Base-by-base conservation (phyloP, 306 rosid species). In the Macrotyloma uniflorum region DNA sequence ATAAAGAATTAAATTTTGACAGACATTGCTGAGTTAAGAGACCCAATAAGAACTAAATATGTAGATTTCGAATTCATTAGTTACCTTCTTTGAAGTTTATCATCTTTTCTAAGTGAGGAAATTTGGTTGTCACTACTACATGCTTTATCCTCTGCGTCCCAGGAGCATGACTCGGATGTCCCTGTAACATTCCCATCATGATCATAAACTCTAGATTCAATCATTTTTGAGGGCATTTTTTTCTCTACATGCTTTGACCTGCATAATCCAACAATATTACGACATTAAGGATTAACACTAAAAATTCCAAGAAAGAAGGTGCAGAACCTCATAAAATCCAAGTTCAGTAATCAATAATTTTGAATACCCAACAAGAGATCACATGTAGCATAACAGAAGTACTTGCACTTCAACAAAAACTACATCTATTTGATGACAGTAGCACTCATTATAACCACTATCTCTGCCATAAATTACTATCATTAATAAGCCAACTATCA, bases 151-250 rank as follows among this genome's bases (percentile, higher is more conserved):
- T 89, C 94, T 46, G 93, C 90, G 74, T 79, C 91, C 90, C 86
- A 87, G 6, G 98, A 93, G 70, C 87, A 72, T 72, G 97, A 91
- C 78, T 91, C 98, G 28, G 98, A 90, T 49, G 97, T 82, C 76
- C 83, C 83, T 30, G 85, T 80, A 53, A 83, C 83, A 87, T 87
- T 79, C 72, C 76, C 93, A 76, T 81, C 90, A 18, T 38, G 83
- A 70, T 83, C 89, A 66, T 50, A 61, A 67, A 83, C 81, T 81
- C 85, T 86, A 74, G 84, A 84, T 58, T 83, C 90, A 50, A 75
- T 86, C 72, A 77, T 83, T 51, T 65, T 86, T 33, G 86, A 75
- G 77, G 75, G 80, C 24, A 74, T 72, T 75, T 79, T 73, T 83
- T 82, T 86, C 30, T 90, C 89, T 69, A 51, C 78, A 69, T 76